Conservation (phyloP, 768 basidiomycete genomes). For the Holtermanniella nyarrowii region DNA sequence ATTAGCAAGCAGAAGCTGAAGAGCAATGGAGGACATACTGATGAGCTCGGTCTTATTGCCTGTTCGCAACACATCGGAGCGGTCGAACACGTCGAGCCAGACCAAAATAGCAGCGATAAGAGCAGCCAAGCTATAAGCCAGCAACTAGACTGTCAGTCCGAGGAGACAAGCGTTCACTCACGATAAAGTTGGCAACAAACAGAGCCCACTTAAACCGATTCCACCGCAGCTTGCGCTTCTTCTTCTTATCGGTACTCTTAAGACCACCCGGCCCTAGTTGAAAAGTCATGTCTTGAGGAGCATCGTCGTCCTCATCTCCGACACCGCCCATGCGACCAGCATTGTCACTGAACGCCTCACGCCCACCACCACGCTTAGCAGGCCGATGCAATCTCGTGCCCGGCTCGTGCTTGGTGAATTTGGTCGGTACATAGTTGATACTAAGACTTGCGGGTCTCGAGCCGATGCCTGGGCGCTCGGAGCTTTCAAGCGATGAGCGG, state of each 20-base stretch:
- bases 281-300: constrained; percentile 30
- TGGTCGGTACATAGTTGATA: constrained; percentile 65
- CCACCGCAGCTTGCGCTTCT: constrained; percentile 53
- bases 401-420: constrained; percentile 53
- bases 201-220: constrained; percentile 76
- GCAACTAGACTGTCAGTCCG: constrained; percentile 43
- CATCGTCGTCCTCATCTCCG: constrained; percentile 53
- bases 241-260: constrained; percentile 42
- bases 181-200: constrained; percentile 55
- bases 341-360: constrained; percentile 54
- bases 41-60: constrained; percentile 60
- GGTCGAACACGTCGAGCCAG: constrained; percentile 64
- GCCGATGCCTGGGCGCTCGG: constrained; percentile 1
- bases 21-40: constrained; percentile 31
- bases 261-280: constrained; percentile 43
- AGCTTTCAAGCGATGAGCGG: constrained; percentile 5
- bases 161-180: constrained; percentile 34
- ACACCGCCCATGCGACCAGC: constrained; percentile 50
- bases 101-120: constrained; percentile 60
- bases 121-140: constrained; percentile 52
- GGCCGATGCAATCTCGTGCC: constrained; percentile 45
- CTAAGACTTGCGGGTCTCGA: constrained; percentile 42
- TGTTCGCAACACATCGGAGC: constrained; percentile 61
- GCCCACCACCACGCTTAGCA: constrained; percentile 53
- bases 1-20: too few species aligned